phyloP scores from a whole-genome alignment of 2,329 filamentous ascomycete species.

The Arthroderma uncinatum region DNA sequence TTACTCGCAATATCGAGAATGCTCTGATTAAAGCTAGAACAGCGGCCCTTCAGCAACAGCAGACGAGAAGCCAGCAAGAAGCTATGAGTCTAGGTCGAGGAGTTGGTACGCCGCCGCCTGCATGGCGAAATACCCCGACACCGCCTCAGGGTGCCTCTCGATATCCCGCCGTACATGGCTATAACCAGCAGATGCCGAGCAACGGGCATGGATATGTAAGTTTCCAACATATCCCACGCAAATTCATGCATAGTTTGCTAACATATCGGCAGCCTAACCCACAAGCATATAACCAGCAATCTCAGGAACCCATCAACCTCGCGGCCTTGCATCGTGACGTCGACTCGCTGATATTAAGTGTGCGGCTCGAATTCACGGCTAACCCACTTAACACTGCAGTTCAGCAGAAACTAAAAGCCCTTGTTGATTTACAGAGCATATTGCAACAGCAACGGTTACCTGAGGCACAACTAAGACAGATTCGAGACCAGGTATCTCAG shows the following conservation, averaged over 20 bases:
- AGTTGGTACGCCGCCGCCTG: constrained; percentile 41
- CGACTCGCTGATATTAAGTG: constrained; percentile 60
- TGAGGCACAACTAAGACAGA: constrained; percentile 68
- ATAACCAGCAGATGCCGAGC: constrained; percentile 14
- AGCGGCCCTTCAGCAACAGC: constrained; percentile 39
- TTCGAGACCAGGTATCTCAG: constrained; percentile 73
- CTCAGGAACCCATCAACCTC: constrained; percentile 40
- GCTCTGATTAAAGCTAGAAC: constrained; percentile 74
- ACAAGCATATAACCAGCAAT: constrained; percentile 10
- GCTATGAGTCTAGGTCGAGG: constrained; percentile 42
- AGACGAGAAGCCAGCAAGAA: constrained; percentile 46
- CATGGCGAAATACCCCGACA: constrained; percentile 61
- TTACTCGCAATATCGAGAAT: constrained; percentile 85
- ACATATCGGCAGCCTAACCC: neutral
- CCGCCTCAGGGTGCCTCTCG: constrained; percentile 47
- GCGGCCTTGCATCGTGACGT: constrained; percentile 75
- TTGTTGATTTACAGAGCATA: constrained; percentile 72
- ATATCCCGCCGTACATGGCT: constrained; percentile 24
- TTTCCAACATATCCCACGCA: neutral
- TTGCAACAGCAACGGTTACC: constrained; percentile 67
- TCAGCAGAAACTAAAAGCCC: constrained; percentile 68
- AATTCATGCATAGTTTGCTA: neutral
- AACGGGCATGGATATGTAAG: constrained; percentile 24
- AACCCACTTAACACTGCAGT: constrained; percentile 65
- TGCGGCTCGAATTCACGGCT: constrained; percentile 61